Base-by-base conservation (phyloP, 2,329 filamentous ascomycete species). In the Capronia epimyces region DNA sequence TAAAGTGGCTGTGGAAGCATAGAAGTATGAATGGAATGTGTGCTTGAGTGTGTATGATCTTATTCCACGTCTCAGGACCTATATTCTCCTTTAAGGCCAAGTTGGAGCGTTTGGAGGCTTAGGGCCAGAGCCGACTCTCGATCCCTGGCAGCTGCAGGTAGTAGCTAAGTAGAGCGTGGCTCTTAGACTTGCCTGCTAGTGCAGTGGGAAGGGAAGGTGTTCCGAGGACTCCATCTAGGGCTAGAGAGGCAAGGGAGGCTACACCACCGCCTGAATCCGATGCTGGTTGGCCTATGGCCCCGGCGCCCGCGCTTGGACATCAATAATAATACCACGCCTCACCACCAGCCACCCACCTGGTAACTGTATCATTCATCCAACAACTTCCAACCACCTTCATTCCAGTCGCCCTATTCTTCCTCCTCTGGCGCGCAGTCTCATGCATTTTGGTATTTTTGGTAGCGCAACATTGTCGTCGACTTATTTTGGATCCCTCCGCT, bases 361-460 rank as follows among this genome's bases (percentile, higher is more conserved):
- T n/a, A n/a, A n/a, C 32, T 13, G 32, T 36, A 12, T 7, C 22
- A 8, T 16, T 41, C 45, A 27, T 29, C 9, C 13, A 12, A 29
- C 18, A 18, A 37, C 34, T 12, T 37, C 34, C 47, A 50, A 50
- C 47, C 47, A 50, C 47, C 47, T 37, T 50, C 40, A 43, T 50
- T 50, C 39, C 15, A 15, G 27, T 29, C 22, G 20, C 12, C 22
- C 27, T 32, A 10, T 29, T 31, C 29, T 20, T 25, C 36, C 10
- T n/a, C 27, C 6, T 13, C 32, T 13, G n/a, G 22, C 12, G 41
- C 20, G 18, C 46, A 15, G 21, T 24, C 29, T 16, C 25, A 9
- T 34, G 5, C 8, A 21, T 41, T 29, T 21, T n/a, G 29, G 12
- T 7, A 13, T 10, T 34, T 34, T 34, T 34, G 31, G 31, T 13